phyloP scores from a whole-genome alignment of 78 protist species.

The Monosiga brevicollis region DNA sequence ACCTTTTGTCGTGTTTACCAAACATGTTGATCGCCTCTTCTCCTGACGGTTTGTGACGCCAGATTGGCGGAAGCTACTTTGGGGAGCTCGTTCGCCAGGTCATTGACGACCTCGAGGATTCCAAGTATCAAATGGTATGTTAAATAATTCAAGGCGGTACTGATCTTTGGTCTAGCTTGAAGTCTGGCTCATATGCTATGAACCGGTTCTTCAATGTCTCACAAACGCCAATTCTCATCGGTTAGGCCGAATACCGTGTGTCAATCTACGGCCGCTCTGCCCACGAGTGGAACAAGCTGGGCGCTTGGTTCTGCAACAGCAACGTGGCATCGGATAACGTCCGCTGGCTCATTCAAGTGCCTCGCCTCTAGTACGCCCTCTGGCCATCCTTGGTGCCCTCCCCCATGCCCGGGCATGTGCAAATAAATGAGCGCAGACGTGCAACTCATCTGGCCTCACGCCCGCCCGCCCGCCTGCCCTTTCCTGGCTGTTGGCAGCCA shows the following conservation, averaged over 20 bases:
- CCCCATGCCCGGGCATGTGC: not conserved
- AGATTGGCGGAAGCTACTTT: conserved; percentile 67
- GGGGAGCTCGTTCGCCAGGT: conserved; percentile 86
- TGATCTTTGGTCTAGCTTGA: too few relatives aligned
- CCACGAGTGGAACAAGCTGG: conserved; percentile 83
- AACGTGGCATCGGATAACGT: conserved; percentile 57
- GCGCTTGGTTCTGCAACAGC: conserved; percentile 74
- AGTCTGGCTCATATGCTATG: too few relatives aligned
- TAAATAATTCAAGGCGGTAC: too few relatives aligned
- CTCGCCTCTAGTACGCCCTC: conserved; percentile 68
- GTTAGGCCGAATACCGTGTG: conserved; percentile 85
- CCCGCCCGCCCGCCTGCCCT: too few relatives aligned
- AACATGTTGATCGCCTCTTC: too few relatives aligned
- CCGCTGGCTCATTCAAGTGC: conserved; percentile 93
- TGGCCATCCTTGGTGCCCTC: not conserved
- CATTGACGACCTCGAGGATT: conserved; percentile 62
- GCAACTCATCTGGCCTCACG: too few relatives aligned
- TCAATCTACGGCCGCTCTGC: conserved; percentile 82
- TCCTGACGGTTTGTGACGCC: not conserved
- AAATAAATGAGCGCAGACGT: too few relatives aligned
- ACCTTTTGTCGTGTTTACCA: too few relatives aligned
- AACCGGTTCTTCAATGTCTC: too few relatives aligned
- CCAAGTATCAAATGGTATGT: conserved; percentile 58
- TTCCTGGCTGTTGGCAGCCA: not conserved
- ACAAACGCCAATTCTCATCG: too few relatives aligned